Percentiles rank a stretch among this genome's conserved stretches.
phyloP scores from a whole-genome alignment of 2,329 filamentous ascomycete genomes.

The Pseudocercospora fijiensis region DNA sequence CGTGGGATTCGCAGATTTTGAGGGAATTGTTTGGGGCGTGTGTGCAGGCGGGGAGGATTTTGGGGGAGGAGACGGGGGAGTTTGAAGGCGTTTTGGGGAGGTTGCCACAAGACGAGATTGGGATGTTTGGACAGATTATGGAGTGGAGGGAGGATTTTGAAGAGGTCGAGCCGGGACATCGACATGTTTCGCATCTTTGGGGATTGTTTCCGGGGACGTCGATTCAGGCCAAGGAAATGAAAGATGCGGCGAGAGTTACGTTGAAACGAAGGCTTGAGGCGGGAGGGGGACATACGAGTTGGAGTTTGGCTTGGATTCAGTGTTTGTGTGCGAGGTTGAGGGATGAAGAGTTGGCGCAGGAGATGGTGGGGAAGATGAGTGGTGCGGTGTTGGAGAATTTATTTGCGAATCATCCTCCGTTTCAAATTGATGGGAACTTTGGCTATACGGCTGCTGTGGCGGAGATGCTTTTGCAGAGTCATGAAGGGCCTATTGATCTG shows the following conservation, averaged over 20 bases:
- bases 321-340: not conserved
- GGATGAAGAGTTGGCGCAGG: not conserved
- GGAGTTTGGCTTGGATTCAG: not conserved
- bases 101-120: not conserved
- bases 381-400: not conserved
- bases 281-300: not conserved
- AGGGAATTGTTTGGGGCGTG: constrained; percentile 2
- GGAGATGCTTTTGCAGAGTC: constrained; percentile 3
- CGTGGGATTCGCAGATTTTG: constrained; percentile 8
- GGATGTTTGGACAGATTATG: not conserved
- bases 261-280: not conserved
- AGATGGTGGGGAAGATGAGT: not conserved
- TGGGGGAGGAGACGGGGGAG: not conserved
- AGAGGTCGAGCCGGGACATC: not conserved
- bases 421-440: constrained; percentile 9
- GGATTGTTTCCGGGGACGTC: constrained; percentile 2
- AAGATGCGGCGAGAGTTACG: not conserved
- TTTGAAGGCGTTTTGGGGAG: not conserved
- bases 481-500: not conserved
- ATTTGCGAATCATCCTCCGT: constrained; percentile 1
- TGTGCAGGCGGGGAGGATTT: not conserved
- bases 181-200: constrained; percentile 3
- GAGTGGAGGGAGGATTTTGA: not conserved
- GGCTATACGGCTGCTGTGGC: constrained; percentile 7
- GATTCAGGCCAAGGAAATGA: not conserved